Conservation (phyloP, 2,329 filamentous ascomycete species). For the Fusarium fujikuroi region DNA sequence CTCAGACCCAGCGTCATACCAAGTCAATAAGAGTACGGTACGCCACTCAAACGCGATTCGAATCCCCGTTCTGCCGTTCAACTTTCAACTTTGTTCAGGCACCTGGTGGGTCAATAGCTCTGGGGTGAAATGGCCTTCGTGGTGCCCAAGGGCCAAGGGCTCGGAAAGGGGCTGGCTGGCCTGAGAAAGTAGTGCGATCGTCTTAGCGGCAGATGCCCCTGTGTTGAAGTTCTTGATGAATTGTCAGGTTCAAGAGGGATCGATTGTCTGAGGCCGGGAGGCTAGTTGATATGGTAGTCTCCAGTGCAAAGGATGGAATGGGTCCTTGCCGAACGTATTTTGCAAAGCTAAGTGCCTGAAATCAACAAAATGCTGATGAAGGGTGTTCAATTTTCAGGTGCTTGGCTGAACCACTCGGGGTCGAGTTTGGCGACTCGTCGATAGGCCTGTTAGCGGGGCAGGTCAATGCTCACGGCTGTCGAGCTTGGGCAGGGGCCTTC, state of each 20-base stretch:
- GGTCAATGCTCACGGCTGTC: slow-evolving; percentile 40
- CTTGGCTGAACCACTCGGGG: slow-evolving; percentile 30
- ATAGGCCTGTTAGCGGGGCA: slow-evolving; percentile 42
- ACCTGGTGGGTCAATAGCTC: slow-evolving; percentile 40
- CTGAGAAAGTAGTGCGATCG: slow-evolving; percentile 36
- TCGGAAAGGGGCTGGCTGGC: slow-evolving; percentile 42
- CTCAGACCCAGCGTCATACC: slow-evolving; percentile 48
- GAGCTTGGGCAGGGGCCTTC: slow-evolving; percentile 31
- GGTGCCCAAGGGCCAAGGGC: slow-evolving; percentile 35
- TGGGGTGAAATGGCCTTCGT: slow-evolving; percentile 31
- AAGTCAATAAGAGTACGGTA: slow-evolving; percentile 37
- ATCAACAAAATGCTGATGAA: slow-evolving; percentile 28
- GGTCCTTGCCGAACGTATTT: slow-evolving; percentile 20
- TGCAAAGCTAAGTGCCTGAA: slow-evolving; percentile 7
- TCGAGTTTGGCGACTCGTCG: slow-evolving; percentile 33
- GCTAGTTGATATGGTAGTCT: slow-evolving; percentile 20
- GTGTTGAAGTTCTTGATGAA: slow-evolving; percentile 1
- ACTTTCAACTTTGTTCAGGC: slow-evolving; percentile 33
- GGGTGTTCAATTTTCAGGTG: slow-evolving; percentile 37
- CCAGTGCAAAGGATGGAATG: slow-evolving; percentile 21
- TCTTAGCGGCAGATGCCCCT: slow-evolving; percentile 28
- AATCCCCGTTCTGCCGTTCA: slow-evolving; percentile 38
- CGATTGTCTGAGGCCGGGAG: slow-evolving; percentile 1
- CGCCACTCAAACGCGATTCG: slow-evolving; percentile 38
- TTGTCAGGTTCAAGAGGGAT: slow-evolving; percentile 6